A percentile compares a stretch with the other conserved stretches of the same genome.
Evolutionary conservation across 768 basidiomycete species (phyloP).

Genomic region (Postia placenta): DNA sequence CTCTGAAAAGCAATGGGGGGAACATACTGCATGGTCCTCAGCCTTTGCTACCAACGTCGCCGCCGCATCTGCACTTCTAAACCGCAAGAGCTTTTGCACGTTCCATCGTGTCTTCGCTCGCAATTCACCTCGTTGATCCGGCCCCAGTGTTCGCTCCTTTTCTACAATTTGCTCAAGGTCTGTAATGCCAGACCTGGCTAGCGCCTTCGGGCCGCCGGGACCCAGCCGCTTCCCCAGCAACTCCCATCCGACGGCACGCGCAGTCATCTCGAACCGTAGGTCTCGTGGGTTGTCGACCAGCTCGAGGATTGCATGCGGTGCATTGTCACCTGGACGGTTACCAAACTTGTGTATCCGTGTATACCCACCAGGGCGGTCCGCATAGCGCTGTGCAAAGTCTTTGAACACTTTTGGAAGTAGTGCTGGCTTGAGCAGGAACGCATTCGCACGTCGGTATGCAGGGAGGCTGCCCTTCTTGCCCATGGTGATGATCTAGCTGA

Average conservation of each 20-base stretch:
- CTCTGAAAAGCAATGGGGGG: not conserved
- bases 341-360: constrained; percentile 92
- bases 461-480: constrained; percentile 79
- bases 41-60: constrained; percentile 50
- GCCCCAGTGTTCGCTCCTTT: constrained; percentile 37
- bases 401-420: constrained; percentile 81
- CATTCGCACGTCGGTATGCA: constrained; percentile 65
- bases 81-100: constrained; percentile 66
- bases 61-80: constrained; percentile 41
- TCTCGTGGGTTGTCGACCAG: constrained; percentile 94
- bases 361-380: constrained; percentile 83
- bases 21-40: constrained; percentile 59
- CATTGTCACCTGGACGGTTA: constrained; percentile 87
- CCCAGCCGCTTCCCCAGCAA: constrained; percentile 52
- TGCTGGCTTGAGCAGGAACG: constrained; percentile 69
- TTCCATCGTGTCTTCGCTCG: constrained; percentile 69
- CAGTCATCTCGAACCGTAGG: constrained; percentile 82
- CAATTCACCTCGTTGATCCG: constrained; percentile 37
- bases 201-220: constrained; percentile 33
- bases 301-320: constrained; percentile 86
- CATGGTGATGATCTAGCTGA: constrained; percentile 74
- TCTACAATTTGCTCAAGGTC: constrained; percentile 42
- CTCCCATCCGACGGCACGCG: constrained; percentile 85
- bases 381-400: constrained; percentile 76
- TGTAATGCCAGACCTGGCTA: constrained; percentile 47